phyloP scores from a whole-genome alignment of 805 yeast genomes.

The Dipodascus albidus region DNA sequence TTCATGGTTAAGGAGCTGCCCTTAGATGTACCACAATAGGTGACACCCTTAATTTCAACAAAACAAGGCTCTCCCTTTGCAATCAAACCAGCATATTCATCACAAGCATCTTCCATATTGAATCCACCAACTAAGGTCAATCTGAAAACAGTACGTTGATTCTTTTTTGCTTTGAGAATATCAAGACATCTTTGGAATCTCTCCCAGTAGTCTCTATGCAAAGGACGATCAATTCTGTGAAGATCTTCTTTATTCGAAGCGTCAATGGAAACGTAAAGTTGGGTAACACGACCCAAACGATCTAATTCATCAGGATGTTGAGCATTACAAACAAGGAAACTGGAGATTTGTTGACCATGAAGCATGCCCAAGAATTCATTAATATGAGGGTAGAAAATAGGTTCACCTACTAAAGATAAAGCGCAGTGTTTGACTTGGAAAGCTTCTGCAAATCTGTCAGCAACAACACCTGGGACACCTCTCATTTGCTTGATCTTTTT shows the following conservation, averaged over 20 bases:
- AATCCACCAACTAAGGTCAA: slow-evolving; percentile 87
- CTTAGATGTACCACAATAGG: slow-evolving; percentile 88
- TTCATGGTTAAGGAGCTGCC: slow-evolving; percentile 91
- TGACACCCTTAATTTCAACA: slow-evolving; percentile 89
- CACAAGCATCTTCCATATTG: slow-evolving; percentile 61
- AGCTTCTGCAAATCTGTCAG: slow-evolving; percentile 84
- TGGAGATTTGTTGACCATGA: slow-evolving; percentile 69
- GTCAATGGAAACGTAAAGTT: slow-evolving; percentile 84
- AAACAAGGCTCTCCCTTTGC: slow-evolving; percentile 73
- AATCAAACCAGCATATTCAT: slow-evolving; percentile 80
- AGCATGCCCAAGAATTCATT: slow-evolving; percentile 73
- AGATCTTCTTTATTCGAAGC: slow-evolving; percentile 79
- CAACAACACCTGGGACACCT: slow-evolving; percentile 90
- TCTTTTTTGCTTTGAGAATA: slow-evolving; percentile 60
- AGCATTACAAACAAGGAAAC: slow-evolving; percentile 88
- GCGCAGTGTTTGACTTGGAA: slow-evolving; percentile 88
- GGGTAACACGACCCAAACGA: slow-evolving; percentile 67
- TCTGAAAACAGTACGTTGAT: slow-evolving; percentile 85
- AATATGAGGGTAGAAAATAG: slow-evolving; percentile 86
- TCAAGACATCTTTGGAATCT: slow-evolving; percentile 72
- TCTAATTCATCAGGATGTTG: slow-evolving; percentile 85
- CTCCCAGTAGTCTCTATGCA: slow-evolving; percentile 89
- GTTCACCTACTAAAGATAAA: slow-evolving; percentile 85
- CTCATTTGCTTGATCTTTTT: slow-evolving; percentile 87
- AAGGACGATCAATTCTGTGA: slow-evolving; percentile 78